Conservation (phyloP, 2,329 filamentous ascomycete genomes). For the Colletotrichum sp. region DNA sequence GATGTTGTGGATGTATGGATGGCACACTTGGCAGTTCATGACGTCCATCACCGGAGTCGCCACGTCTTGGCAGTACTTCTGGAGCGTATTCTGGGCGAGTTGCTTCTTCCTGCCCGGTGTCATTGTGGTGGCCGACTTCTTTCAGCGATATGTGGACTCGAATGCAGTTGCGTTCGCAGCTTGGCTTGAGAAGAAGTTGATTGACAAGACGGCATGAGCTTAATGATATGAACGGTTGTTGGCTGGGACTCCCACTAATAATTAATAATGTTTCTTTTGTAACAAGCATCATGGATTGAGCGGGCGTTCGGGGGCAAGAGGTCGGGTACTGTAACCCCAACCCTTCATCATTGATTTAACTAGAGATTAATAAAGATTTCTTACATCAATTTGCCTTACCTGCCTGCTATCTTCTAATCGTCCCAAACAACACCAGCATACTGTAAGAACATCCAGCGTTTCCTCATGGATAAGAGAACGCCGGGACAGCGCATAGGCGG, state of each 20-base stretch:
- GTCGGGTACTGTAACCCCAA: neutral
- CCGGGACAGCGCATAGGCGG: neutral
- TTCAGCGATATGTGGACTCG: slow-evolving; percentile 2
- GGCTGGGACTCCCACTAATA: neutral
- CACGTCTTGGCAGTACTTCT: neutral
- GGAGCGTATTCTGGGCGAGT: neutral
- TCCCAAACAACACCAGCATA: neutral
- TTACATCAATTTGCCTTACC: neutral
- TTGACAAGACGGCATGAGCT: neutral
- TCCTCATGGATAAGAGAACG: neutral
- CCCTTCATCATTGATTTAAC: neutral
- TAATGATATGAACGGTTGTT: neutral
- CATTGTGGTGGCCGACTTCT: slow-evolving; percentile 1
- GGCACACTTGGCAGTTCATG: neutral
- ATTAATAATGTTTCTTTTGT: neutral
- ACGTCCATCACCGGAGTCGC: neutral
- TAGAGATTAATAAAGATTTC: neutral
- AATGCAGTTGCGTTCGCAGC: neutral
- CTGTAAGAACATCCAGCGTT: neutral
- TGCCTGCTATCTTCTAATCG: neutral
- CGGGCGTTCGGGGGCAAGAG: neutral
- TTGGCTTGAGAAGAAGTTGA: slow-evolving; percentile 6
- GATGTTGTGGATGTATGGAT: slow-evolving; percentile 60
- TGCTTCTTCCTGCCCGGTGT: neutral
- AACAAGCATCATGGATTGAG: neutral